A percentile compares a stretch with the other conserved stretches of the same genome.
Conservation (phyloP, 2,329 filamentous ascomycete genomes). For the Apiospora sp. region DNA sequence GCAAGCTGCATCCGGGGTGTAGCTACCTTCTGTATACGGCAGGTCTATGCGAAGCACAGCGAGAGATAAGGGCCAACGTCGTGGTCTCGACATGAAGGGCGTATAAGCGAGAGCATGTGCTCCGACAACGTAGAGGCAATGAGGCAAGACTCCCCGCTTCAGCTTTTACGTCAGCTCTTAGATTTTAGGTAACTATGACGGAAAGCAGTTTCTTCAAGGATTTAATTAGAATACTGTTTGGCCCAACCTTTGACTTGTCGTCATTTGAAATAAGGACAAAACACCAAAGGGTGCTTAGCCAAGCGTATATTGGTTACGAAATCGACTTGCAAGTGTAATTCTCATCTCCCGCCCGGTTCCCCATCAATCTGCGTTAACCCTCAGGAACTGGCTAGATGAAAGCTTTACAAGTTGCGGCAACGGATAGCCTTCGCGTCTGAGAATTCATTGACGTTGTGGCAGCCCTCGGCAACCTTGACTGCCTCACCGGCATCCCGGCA, state of each 20-base stretch:
- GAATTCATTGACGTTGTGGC: background rate
- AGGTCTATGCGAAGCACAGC: background rate
- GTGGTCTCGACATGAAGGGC: background rate
- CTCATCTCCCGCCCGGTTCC: no score
- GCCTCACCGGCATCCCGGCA: background rate
- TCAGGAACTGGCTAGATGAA: no score
- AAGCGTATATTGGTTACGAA: no score
- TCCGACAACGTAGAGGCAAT: background rate
- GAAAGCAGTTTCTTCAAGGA: no score
- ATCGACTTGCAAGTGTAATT: no score
- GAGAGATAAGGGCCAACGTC: background rate
- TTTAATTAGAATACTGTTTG: no score
- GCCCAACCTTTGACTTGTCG: no score
- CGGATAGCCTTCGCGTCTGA: background rate
- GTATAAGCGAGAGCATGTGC: background rate
- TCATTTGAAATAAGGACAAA: no score
- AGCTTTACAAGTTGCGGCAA: background rate
- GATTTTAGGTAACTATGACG: no score
- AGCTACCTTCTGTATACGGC: conserved; percentile 3
- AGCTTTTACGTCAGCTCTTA: no score
- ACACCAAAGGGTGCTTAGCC: no score
- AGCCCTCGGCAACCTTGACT: background rate
- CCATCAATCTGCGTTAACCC: no score
- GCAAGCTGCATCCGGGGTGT: background rate
- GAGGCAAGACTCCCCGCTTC: background rate